These are phyloP conservation scores for Russula earlei DNA, from an alignment of 768 basidiomycete species.

Conservation along the genomic window DNA sequence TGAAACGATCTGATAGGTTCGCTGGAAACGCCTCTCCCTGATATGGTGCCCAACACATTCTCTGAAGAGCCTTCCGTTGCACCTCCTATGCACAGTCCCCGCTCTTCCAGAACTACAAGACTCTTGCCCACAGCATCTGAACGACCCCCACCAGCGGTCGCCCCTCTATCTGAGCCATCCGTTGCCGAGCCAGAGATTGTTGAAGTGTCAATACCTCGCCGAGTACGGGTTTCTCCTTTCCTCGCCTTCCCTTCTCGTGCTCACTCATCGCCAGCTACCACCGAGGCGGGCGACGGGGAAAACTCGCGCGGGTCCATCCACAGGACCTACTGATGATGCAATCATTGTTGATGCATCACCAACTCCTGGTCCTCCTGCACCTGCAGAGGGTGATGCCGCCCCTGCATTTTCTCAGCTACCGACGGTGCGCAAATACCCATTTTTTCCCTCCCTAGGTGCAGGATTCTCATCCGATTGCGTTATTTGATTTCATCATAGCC, in stretches of 20 bases:
- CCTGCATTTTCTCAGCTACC: slow-evolving; percentile 5
- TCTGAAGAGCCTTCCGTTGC: slow-evolving; percentile 39
- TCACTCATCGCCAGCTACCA: slow-evolving; percentile 8
- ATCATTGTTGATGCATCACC: background rate
- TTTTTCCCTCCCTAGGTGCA: background rate
- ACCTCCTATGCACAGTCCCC: slow-evolving; percentile 19
- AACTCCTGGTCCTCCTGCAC: background rate
- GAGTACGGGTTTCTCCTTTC: background rate
- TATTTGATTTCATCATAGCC: background rate
- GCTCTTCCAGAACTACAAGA: background rate
- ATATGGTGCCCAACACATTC: slow-evolving; percentile 44
- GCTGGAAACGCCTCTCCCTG: slow-evolving; percentile 35
- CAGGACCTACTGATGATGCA: background rate
- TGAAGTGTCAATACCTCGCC: background rate
- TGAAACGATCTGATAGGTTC: background rate
- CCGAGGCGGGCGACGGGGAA: slow-evolving; percentile 4
- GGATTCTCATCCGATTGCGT: background rate
- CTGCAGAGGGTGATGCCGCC: background rate
- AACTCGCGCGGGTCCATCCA: background rate
- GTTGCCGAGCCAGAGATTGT: background rate
- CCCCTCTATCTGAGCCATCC: background rate
- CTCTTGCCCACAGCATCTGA: background rate
- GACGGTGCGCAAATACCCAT: background rate
- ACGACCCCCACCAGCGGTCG: background rate
- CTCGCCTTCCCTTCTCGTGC: background rate